phyloP scores from a whole-genome alignment of 441 rosid species.

The Erysimum cheiri region DNA sequence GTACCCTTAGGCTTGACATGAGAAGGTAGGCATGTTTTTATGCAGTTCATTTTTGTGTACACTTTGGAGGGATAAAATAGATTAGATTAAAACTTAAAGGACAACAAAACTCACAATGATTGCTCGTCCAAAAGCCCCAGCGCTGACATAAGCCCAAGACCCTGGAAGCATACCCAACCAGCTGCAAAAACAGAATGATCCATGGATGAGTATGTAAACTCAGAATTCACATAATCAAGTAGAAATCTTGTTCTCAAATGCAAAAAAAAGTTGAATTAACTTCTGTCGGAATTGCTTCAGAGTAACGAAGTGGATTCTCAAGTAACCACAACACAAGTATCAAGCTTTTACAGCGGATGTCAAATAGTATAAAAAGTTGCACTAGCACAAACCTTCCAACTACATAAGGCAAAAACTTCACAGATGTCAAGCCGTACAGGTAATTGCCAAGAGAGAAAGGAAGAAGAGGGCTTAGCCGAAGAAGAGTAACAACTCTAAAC shows the following conservation, averaged over 20 bases:
- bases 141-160: constrained; percentile 98
- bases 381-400: constrained; percentile 76
- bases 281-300: not conserved
- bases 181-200: constrained; percentile 52
- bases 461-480: constrained; percentile 94
- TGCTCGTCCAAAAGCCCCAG: constrained; percentile 96
- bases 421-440: constrained; percentile 92
- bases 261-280: not conserved
- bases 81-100: not conserved
- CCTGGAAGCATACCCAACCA: constrained; percentile 99
- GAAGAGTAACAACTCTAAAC: constrained; percentile 92
- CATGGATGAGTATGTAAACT: constrained; percentile 8
- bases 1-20: constrained; percentile 23
- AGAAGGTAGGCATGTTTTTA: constrained; percentile 6
- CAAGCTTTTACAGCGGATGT: not conserved
- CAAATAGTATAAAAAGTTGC: constrained; percentile 16
- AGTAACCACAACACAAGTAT: not conserved
- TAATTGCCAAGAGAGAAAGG: constrained; percentile 97
- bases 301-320: not conserved
- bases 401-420: constrained; percentile 89
- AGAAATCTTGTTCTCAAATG: constrained; percentile 9
- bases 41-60: not conserved
- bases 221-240: constrained; percentile 1
- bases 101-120: constrained; percentile 71
- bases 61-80: not conserved